Evolutionary conservation across 2,329 filamentous ascomycete genomes (phyloP).

Genomic region (Pseudocercospora crystallina): DNA sequence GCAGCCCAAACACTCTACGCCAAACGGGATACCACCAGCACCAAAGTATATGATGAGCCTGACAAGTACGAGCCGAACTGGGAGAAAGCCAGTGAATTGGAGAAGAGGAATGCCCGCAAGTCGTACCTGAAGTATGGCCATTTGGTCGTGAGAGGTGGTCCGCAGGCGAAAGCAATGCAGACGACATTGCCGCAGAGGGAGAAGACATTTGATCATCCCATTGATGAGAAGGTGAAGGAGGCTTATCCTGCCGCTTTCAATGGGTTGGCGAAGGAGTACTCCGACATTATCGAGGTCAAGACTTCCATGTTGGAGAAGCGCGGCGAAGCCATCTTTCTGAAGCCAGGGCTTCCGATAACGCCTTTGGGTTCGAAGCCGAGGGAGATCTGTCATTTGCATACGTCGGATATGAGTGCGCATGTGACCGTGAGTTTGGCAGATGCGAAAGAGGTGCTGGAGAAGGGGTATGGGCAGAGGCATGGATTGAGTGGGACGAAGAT

Average conservation of each 20-base stretch:
- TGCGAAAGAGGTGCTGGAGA: constrained; percentile 13
- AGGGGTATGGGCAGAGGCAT: constrained; percentile 19
- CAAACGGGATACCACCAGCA: constrained; percentile 5
- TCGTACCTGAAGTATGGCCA: background rate
- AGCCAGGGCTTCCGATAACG: background rate
- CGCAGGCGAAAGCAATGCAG: constrained; percentile 4
- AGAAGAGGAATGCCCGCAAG: constrained; percentile 4
- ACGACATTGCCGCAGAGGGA: constrained; percentile 10
- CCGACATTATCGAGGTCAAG: constrained; percentile 3
- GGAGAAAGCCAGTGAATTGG: constrained; percentile 4
- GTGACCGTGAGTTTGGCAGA: constrained; percentile 18
- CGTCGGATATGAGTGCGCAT: constrained; percentile 13
- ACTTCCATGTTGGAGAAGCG: constrained; percentile 15
- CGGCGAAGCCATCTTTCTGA: constrained; percentile 12
- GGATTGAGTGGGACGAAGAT: constrained; percentile 10
- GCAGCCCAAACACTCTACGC: constrained; percentile 1
- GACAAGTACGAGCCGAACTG: constrained; percentile 2
- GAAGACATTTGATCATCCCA: constrained; percentile 1
- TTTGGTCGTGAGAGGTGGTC: constrained; percentile 3
- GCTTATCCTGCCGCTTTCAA: constrained; percentile 9
- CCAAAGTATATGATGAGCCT: constrained; percentile 4
- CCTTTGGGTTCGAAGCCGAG: constrained; percentile 1
- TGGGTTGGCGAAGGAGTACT: constrained; percentile 1
- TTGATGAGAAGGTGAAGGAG: background rate
- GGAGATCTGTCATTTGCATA: constrained; percentile 18